Evolutionary conservation across 1,139 yeast genomes (phyloP).

Genomic region (Wickerhamomyces sp.): DNA sequence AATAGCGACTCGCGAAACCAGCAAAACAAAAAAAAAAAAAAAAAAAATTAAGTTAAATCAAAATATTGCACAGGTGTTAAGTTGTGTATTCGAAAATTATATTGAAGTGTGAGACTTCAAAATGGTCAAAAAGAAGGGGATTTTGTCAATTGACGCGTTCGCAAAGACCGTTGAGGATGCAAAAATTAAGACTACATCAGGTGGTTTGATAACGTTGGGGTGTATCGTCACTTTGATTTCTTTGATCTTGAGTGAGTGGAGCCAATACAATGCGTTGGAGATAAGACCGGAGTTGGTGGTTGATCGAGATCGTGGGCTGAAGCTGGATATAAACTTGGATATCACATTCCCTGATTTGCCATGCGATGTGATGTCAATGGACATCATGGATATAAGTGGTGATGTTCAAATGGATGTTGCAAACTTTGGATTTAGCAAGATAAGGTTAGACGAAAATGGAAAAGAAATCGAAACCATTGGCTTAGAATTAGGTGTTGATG

Average conservation of each 20-base stretch:
- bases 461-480: slow-evolving; percentile 32
- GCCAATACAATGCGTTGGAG: slow-evolving; percentile 62
- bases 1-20: too few species aligned
- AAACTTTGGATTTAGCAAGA: slow-evolving; percentile 66
- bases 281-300: slow-evolving; percentile 82
- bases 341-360: slow-evolving; percentile 81
- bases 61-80: too few species aligned
- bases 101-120: too few species aligned
- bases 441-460: slow-evolving; percentile 52
- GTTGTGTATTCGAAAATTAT: too few species aligned
- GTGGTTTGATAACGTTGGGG: slow-evolving; percentile 79
- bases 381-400: slow-evolving; percentile 81
- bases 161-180: slow-evolving; percentile 95
- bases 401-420: slow-evolving; percentile 72
- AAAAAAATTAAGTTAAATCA: too few species aligned
- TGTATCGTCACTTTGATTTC: slow-evolving; percentile 61
- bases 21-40: background rate
- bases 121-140: slow-evolving; percentile 22
- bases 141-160: slow-evolving; percentile 80
- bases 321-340: slow-evolving; percentile 75
- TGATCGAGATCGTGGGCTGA: slow-evolving; percentile 75
- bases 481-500: slow-evolving; percentile 28
- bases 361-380: slow-evolving; percentile 62
- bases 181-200: slow-evolving; percentile 78
- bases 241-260: slow-evolving; percentile 70